Percentiles rank a stretch among this genome's conserved stretches.
Evolutionary conservation across 345 rosid genomes (phyloP).

Genomic region (Populus davidiana): DNA sequence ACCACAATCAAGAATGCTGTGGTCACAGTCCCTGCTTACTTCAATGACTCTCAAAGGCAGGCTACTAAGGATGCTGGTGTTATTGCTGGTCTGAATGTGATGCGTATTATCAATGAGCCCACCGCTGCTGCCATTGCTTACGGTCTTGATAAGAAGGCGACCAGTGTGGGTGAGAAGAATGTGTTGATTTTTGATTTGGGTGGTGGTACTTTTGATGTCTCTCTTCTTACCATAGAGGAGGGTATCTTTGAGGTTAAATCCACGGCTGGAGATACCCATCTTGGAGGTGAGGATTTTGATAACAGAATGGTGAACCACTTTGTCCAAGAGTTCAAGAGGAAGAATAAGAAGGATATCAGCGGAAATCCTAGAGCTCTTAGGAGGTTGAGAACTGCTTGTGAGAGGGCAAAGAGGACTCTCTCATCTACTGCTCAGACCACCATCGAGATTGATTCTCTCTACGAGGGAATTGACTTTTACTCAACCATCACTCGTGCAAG

Average conservation of each 20-base stretch:
- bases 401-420: constrained; percentile 51
- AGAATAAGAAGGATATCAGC: constrained; percentile 39
- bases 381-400: constrained; percentile 47
- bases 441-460: constrained; percentile 45
- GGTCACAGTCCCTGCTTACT: constrained; percentile 32
- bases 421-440: constrained; percentile 54
- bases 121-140: constrained; percentile 37
- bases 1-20: constrained; percentile 23
- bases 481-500: constrained; percentile 44
- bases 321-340: constrained; percentile 44
- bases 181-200: constrained; percentile 32
- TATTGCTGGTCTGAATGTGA: constrained; percentile 27
- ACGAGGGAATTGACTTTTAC: constrained; percentile 43
- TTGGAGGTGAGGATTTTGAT: constrained; percentile 32
- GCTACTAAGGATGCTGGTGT: constrained; percentile 33
- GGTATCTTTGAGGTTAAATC: constrained; percentile 34
- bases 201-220: constrained; percentile 34
- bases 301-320: constrained; percentile 47
- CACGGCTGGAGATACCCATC: constrained; percentile 31
- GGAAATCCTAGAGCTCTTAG: constrained; percentile 44
- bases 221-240: constrained; percentile 27
- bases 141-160: constrained; percentile 34
- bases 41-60: constrained; percentile 34
- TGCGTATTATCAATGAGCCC: constrained; percentile 33
- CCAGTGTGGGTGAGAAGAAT: constrained; percentile 35